phyloP scores from a whole-genome alignment of 2,329 filamentous ascomycete genomes.

The Diaporthe batatas region DNA sequence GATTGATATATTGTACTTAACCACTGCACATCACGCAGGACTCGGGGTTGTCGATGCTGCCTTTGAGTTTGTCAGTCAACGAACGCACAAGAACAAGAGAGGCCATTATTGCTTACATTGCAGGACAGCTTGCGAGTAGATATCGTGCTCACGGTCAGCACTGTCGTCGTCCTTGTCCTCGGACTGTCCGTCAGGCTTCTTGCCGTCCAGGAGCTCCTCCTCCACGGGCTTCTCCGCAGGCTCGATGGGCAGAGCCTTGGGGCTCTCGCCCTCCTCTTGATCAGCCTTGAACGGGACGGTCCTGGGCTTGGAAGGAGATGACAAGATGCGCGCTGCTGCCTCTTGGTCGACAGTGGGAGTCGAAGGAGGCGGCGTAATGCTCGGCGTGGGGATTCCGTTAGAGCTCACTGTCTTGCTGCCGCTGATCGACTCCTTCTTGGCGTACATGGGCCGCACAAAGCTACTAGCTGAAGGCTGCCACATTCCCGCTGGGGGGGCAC shows the following conservation, averaged over 20 bases:
- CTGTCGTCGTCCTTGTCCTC: conserved; percentile 81
- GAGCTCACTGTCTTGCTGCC: conserved; percentile 55
- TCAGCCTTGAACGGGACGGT: conserved; percentile 80
- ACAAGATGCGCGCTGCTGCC: conserved; percentile 58
- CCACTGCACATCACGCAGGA: conserved; percentile 97
- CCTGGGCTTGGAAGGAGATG: conserved; percentile 69
- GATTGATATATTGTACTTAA: conserved; percentile 59
- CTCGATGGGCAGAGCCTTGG: conserved; percentile 81
- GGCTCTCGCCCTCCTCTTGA: conserved; percentile 80
- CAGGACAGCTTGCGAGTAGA: conserved; percentile 93
- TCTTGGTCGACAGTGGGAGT: conserved; percentile 56
- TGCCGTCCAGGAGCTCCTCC: conserved; percentile 67
- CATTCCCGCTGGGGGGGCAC: conserved; percentile 69
- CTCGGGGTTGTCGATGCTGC: conserved; percentile 97
- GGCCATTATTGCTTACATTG: conserved; percentile 72
- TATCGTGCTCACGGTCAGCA: conserved; percentile 86
- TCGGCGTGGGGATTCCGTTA: conserved; percentile 78
- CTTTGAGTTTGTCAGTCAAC: conserved; percentile 59
- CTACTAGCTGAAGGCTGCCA: conserved; percentile 71
- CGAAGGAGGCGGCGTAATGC: conserved; percentile 72
- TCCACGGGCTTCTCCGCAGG: conserved; percentile 74
- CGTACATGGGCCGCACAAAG: conserved; percentile 77
- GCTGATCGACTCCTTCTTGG: conserved; percentile 62
- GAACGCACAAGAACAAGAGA: background rate
- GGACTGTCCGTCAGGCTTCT: conserved; percentile 68